Conservation (phyloP, 1,139 yeast genomes). For the Nakaseomyces delphensis region DNA sequence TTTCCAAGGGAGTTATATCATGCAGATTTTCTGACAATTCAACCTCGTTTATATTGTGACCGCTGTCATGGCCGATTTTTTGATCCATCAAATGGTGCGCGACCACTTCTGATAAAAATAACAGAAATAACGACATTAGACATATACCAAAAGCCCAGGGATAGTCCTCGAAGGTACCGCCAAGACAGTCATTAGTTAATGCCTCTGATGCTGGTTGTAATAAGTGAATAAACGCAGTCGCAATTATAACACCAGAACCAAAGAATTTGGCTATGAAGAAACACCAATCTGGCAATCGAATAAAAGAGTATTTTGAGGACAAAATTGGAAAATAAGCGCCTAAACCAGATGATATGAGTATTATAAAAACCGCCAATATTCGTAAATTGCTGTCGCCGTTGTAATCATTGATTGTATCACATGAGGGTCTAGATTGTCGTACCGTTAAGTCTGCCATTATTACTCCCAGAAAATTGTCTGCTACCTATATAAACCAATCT, state of each 20-base stretch:
- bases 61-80: conserved; percentile 8
- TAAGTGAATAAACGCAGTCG: conserved; percentile 79
- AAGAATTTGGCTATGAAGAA: conserved; percentile 67
- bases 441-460: not conserved
- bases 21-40: not conserved
- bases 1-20: not conserved
- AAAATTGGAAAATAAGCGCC: conserved; percentile 56
- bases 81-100: conserved; percentile 39
- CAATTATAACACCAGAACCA: conserved; percentile 87
- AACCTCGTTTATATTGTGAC: not conserved
- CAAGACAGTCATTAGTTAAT: conserved; percentile 45
- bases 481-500: not conserved
- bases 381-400: conserved; percentile 41
- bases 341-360: conserved; percentile 45
- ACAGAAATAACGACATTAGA: conserved; percentile 42
- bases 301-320: conserved; percentile 45
- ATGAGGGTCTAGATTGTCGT: conserved; percentile 9
- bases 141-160: conserved; percentile 62
- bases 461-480: not conserved
- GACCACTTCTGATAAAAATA: conserved; percentile 48
- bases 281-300: conserved; percentile 48
- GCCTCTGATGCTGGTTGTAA: conserved; percentile 65
- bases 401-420: conserved; percentile 28
- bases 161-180: conserved; percentile 45
- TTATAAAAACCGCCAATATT: conserved; percentile 53